These are phyloP conservation scores for Coemansia sp. DNA, from an alignment of 192 early-diverging fungal genomes.

Conservation along the genomic window DNA sequence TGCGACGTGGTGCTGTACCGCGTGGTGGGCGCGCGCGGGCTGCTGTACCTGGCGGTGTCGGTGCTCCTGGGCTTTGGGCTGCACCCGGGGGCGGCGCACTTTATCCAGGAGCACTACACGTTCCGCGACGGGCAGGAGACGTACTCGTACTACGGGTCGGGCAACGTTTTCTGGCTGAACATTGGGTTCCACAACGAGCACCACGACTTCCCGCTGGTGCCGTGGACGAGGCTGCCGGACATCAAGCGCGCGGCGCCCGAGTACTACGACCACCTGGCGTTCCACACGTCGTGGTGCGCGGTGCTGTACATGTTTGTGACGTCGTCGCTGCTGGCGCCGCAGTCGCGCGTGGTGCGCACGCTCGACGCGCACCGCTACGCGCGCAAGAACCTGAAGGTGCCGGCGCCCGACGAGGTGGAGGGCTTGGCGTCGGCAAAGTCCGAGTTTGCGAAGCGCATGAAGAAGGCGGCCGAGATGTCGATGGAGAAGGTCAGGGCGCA, in stretches of 20 bases:
- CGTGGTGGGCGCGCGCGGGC: constrained; percentile 61
- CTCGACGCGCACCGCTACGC: constrained; percentile 72
- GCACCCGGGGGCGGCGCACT: constrained; percentile 94
- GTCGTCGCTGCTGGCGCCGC: constrained; percentile 70
- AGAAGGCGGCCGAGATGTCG: constrained; percentile 44
- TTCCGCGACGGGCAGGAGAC: constrained; percentile 93
- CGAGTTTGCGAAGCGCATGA: constrained; percentile 34
- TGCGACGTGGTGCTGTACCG: constrained; percentile 57
- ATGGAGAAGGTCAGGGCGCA: constrained; percentile 46
- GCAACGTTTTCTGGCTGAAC: constrained; percentile 89
- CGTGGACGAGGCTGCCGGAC: constrained; percentile 83
- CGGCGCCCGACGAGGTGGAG: constrained; percentile 16
- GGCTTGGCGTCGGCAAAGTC: constrained; percentile 25
- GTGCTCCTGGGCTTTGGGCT: constrained; percentile 82
- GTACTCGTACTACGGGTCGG: constrained; percentile 93
- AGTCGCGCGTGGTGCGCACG: constrained; percentile 73
- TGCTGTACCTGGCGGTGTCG: constrained; percentile 66
- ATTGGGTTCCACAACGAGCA: constrained; percentile 98
- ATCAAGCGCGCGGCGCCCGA: constrained; percentile 79
- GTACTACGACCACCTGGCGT: constrained; percentile 83
- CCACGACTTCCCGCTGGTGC: constrained; percentile 90
- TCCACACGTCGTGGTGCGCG: constrained; percentile 83
- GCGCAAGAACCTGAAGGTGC: constrained; percentile 62
- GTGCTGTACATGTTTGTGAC: constrained; percentile 84
- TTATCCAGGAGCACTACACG: constrained; percentile 96